Conservation (phyloP, 768 basidiomycete genomes). For the Leccinum fibrillosum region DNA sequence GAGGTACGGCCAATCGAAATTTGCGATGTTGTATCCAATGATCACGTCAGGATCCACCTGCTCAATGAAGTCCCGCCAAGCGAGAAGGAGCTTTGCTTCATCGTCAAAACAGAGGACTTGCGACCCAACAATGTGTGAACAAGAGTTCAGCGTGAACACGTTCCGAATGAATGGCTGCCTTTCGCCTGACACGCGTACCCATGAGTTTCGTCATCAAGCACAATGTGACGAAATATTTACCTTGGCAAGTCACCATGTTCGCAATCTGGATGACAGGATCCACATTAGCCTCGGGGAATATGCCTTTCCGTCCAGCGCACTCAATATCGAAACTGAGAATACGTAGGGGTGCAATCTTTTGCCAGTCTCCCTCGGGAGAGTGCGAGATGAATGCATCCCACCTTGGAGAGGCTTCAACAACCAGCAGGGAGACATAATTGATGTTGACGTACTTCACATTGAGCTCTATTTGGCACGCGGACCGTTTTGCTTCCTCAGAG, state of each 20-base stretch:
- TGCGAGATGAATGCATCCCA: constrained; percentile 88
- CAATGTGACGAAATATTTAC: constrained; percentile 36
- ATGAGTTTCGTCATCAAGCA: constrained; percentile 1
- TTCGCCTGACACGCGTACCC: constrained; percentile 60
- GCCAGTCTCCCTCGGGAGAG: constrained; percentile 88
- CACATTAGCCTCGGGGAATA: constrained; percentile 86
- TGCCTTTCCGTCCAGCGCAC: constrained; percentile 95
- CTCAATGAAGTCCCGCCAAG: constrained; percentile 89
- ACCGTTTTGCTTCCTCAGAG: constrained; percentile 55
- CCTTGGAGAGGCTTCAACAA: constrained; percentile 38
- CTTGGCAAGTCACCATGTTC: constrained; percentile 98
- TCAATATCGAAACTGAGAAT: constrained; percentile 99
- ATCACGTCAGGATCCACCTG: constrained; percentile 93
- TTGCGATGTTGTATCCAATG: constrained; percentile 92
- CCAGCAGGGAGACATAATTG: not conserved
- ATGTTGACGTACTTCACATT: constrained; percentile 54
- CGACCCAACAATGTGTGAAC: constrained; percentile 95
- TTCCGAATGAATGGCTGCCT: constrained; percentile 93
- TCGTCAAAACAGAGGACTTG: constrained; percentile 84
- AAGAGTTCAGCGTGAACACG: constrained; percentile 92
- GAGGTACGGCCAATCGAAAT: constrained; percentile 96
- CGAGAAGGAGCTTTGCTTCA: constrained; percentile 68
- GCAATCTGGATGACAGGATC: constrained; percentile 99
- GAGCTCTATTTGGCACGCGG: constrained; percentile 88
- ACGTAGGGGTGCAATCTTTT: constrained; percentile 86